Evolutionary conservation across 208 protist species (phyloP), one percentile per base, ranked within the genome.

Genomic region (Trypanosoma avium): DNA sequence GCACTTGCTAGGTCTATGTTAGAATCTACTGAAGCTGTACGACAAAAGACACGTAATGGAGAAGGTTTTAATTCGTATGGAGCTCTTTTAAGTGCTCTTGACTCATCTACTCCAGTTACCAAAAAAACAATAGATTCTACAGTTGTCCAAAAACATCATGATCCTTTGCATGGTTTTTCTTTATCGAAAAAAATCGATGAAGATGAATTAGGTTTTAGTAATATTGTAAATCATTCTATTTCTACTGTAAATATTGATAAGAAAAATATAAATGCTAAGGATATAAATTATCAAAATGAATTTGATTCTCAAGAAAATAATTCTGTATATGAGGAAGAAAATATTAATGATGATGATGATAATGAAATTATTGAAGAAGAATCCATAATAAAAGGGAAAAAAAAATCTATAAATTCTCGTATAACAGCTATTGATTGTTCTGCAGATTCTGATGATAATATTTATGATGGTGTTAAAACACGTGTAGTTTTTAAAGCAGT

Each of bases 1-100:
- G 61, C 67, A 30, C 74, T 95, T 4, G 89, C 89, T 21, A 83
- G 88, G 61, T 91, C 78, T 38, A 95, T 95, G 89, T 74, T 95
- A 21, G 85, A 92, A 47, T 77, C 89, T 5, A 92, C 83, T 0
- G 88, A 86, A 40, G 77, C 79, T 12, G 79, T 84, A 10, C 85
- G 84, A 45, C 74, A 71, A 21, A 79, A 75, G 29, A 76, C 78
- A 19, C 57, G 70, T 58, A 71, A 71, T 48, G 63, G 75, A 36
- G 81, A 86, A 55, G 73, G 74, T 46, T 61, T 62, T 49, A 82
- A 82, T 33, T 86, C 80, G 2, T 89, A 89, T 71, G 84, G 90
- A 52, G 76, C 79, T 17, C 77, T 91, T 42, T 77, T 94, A 67
- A 75, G 56, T 68, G 84, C 77, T 7, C 82, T 87, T 24, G 77